Conservation (phyloP, 2,329 filamentous ascomycete genomes). For the Sclerotinia subarctica region DNA sequence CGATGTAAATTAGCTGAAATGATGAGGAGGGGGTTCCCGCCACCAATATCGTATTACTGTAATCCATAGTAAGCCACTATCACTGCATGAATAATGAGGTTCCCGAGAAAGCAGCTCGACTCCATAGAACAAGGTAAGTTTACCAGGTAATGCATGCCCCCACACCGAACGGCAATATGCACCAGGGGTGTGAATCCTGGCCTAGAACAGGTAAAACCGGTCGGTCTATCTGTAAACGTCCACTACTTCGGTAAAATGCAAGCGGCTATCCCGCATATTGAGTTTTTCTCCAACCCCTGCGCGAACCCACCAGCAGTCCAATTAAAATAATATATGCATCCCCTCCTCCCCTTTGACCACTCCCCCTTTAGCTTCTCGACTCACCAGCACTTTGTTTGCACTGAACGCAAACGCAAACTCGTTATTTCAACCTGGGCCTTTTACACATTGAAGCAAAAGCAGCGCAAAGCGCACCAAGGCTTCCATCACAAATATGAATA, state of each 20-base stretch:
- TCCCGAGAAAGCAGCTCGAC: not conserved
- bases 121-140: not conserved
- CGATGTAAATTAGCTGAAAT: not conserved
- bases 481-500: not conserved
- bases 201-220: not conserved
- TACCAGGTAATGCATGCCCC: not conserved
- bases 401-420: not conserved
- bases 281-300: not conserved
- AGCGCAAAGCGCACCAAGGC: not conserved
- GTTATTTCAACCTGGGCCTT: too few species aligned
- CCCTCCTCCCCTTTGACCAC: not conserved
- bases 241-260: not conserved
- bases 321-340: not conserved
- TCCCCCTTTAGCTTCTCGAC: not conserved
- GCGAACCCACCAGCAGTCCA: not conserved
- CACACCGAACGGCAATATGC: not conserved
- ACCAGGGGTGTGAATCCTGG: not conserved
- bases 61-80: too few species aligned
- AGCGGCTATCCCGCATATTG: not conserved
- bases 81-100: too few species aligned
- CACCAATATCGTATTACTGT: not conserved
- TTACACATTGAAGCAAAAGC: not conserved
- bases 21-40: not conserved
- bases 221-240: not conserved
- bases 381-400: too few species aligned